These are phyloP conservation scores for Clarireedia paspali DNA, from an alignment of 2,329 filamentous ascomycete genomes.

Conservation along the genomic window DNA sequence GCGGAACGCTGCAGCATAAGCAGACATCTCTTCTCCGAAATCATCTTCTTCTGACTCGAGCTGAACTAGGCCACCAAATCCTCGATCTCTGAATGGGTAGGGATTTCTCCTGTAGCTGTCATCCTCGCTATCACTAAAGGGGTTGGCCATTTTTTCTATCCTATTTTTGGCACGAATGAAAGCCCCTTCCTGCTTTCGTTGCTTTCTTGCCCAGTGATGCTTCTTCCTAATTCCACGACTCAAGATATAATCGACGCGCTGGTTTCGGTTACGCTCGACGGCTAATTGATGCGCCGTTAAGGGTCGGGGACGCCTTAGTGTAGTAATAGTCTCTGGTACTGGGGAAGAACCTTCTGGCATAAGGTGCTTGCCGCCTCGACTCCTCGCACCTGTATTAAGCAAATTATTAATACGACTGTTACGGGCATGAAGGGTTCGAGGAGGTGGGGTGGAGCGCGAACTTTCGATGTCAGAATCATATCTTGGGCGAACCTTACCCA, in stretches of 20 bases:
- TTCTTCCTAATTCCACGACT: conserved; percentile 63
- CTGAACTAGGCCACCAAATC: conserved; percentile 57
- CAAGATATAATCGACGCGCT: conserved; percentile 75
- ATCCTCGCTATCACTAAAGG: conserved; percentile 55
- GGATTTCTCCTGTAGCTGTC: conserved; percentile 37
- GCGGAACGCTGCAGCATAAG: conserved; percentile 58
- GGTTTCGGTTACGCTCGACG: conserved; percentile 69
- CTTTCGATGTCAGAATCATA: conserved; percentile 50
- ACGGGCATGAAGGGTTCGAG: conserved; percentile 29
- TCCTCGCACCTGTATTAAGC: conserved; percentile 21
- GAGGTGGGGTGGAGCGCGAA: conserved; percentile 45
- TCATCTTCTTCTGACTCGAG: conserved; percentile 59
- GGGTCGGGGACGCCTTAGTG: conserved; percentile 56
- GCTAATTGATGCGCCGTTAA: conserved; percentile 77
- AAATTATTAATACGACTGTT: conserved; percentile 28
- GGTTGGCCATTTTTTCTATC: conserved; percentile 46
- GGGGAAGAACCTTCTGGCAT: conserved; percentile 55
- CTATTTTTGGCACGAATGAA: conserved; percentile 61
- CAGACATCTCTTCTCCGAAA: conserved; percentile 65
- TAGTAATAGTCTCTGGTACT: conserved; percentile 39
- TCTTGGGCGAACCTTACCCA: conserved; percentile 57
- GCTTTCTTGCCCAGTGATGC: conserved; percentile 55
- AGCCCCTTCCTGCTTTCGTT: conserved; percentile 55
- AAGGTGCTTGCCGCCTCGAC: conserved; percentile 49
- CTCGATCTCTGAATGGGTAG: conserved; percentile 43